Evolutionary conservation across 2,329 filamentous ascomycete genomes (phyloP).

Genomic region (Calonectria hongkongensis): DNA sequence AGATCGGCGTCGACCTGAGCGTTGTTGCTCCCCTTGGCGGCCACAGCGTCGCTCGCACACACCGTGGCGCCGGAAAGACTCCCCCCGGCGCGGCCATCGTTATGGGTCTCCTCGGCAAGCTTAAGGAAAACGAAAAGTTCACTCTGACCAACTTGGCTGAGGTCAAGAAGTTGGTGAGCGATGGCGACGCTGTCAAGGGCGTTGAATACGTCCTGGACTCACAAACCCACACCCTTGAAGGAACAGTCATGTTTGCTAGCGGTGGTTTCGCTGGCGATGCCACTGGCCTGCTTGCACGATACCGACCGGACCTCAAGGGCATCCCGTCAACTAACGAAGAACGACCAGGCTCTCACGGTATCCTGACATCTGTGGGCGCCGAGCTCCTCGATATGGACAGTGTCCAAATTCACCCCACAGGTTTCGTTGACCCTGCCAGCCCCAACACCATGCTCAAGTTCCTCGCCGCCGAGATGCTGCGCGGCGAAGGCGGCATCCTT

Average conservation of each 20-base stretch:
- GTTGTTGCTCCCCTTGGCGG: conserved; percentile 76
- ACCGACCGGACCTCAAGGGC: conserved; percentile 75
- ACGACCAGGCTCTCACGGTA: conserved; percentile 70
- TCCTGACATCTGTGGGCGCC: conserved; percentile 64
- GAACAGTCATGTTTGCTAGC: conserved; percentile 74
- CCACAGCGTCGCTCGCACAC: conserved; percentile 67
- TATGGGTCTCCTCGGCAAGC: conserved; percentile 69
- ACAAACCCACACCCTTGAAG: conserved; percentile 60
- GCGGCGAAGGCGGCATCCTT: conserved; percentile 78
- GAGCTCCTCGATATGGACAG: conserved; percentile 70
- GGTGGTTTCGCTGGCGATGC: conserved; percentile 80
- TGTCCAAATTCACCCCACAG: conserved; percentile 80
- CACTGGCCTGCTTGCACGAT: conserved; percentile 71
- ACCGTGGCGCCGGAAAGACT: conserved; percentile 72
- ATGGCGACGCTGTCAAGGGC: conserved; percentile 65
- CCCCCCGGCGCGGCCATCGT: conserved; percentile 78
- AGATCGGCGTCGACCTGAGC: conserved; percentile 75
- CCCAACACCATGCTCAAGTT: conserved; percentile 72
- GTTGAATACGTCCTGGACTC: conserved; percentile 68
- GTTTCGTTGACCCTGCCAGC: conserved; percentile 75
- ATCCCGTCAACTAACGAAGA: conserved; percentile 79
- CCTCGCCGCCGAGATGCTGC: conserved; percentile 77
- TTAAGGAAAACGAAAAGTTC: conserved; percentile 70
- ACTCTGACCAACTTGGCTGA: conserved; percentile 70
- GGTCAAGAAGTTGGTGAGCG: conserved; percentile 70